Percentiles rank a stretch among this genome's conserved stretches.
Conservation (phyloP, 2,329 filamentous ascomycete species). For the Septoria linicola region DNA sequence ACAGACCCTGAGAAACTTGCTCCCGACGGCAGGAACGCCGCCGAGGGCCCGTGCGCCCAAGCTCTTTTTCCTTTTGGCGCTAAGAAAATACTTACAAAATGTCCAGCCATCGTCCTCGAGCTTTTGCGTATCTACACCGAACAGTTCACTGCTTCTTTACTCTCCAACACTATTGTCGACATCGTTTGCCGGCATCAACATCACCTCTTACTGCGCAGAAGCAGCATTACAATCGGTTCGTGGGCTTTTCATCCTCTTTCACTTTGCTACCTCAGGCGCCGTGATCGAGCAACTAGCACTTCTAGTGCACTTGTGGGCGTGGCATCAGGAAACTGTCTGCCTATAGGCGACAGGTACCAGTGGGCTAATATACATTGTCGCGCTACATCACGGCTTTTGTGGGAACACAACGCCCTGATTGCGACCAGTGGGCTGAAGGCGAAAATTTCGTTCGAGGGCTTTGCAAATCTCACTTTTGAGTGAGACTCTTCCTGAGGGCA, state of each 20-base stretch:
- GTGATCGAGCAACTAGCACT: constrained; percentile 30
- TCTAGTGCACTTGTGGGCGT: constrained; percentile 28
- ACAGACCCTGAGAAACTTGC: too few relatives aligned
- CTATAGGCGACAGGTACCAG: constrained; percentile 24
- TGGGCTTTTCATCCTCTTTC: constrained; percentile 31
- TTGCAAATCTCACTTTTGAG: constrained; percentile 29
- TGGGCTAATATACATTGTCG: constrained; percentile 31
- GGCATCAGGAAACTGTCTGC: constrained; percentile 25
- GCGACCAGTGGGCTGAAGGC: constrained; percentile 45
- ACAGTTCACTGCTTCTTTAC: too few relatives aligned
- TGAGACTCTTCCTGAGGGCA: constrained; percentile 38
- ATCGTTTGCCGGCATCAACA: constrained; percentile 13
- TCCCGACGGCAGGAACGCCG: too few relatives aligned
- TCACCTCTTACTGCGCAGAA: constrained; percentile 2
- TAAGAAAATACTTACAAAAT: constrained; percentile 2
- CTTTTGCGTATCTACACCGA: constrained; percentile 1
- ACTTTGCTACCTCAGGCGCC: constrained; percentile 26
- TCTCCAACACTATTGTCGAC: constrained; percentile 5
- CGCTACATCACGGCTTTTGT: constrained; percentile 48
- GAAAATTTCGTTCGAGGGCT: constrained; percentile 43
- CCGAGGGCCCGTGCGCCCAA: too few relatives aligned
- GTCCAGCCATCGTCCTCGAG: constrained; percentile 7
- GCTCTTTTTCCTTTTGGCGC: too few relatives aligned
- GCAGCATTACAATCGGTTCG: constrained; percentile 27
- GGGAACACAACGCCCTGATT: constrained; percentile 53